Evolutionary conservation across 1,139 yeast species (phyloP), one percentile per base, ranked within the genome.

Genomic region (Nakaseomyces sp.): DNA sequence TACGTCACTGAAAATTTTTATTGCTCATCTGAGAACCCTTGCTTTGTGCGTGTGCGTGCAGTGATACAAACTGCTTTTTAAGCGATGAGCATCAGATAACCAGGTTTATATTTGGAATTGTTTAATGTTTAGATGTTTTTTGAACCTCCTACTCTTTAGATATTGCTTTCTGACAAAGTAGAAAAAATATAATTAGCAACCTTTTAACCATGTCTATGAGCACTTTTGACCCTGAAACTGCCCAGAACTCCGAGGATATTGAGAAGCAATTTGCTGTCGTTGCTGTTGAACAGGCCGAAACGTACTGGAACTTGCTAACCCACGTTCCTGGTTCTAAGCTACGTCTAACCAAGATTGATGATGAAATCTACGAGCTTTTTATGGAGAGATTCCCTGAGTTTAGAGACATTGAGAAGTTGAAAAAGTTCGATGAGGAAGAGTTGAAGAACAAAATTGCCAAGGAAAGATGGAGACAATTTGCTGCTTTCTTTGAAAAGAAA

Each of bases 231-330:
- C 74, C 83, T 29, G 79, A 77, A 50, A 64, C 64, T 28, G 81
- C 83, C 37, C 81, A 77, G 43, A 77, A 77, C 59, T 65, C 76
- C 51, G 82, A 77, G 57, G 82, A 77, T 51, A 86, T 91, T 59
- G 97, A 89, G 67, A 85, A 79, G 74, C 96, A 89, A 69, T 91
- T 91, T 61, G 97, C 98, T 42, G 98, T 93, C 51, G 88, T 86
- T 68, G 98, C 97, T 7, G 98, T 93, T 20, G 80, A 78, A 66
- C 97, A 93, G 65, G 93, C 95, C 49, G 94, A 86, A 63, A 81
- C 96, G 3, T 93, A 91, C 74, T 91, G 96, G 96, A 73, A 74
- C 43, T 69, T 93, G 48, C 67, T 93, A 45, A 74, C 75, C 50
- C 77, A 78, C 54, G 70, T 88, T 43, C 82, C 85, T 45, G 97